Evolutionary conservation across 2,329 filamentous ascomycete genomes (phyloP).

Genomic region (Massarina eburnea): DNA sequence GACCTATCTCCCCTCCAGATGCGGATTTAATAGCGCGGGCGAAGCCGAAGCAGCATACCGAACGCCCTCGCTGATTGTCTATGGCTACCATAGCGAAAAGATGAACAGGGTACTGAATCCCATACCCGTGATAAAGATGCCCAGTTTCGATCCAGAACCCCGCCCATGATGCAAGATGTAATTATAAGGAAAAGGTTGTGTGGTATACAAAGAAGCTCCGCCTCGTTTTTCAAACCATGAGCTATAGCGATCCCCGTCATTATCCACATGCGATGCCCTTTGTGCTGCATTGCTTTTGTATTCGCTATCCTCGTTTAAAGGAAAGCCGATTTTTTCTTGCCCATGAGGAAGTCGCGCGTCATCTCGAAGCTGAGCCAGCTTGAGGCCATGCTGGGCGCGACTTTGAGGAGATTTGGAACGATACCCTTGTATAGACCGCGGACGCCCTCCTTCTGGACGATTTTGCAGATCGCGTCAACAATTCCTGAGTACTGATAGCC

Average conservation of each 20-base stretch:
- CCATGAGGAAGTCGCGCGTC: constrained; percentile 81
- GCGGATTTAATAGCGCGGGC: neutral
- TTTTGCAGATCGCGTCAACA: constrained; percentile 77
- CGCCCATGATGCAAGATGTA: neutral
- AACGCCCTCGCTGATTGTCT: neutral
- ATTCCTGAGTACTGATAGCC: constrained; percentile 93
- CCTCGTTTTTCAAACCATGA: neutral
- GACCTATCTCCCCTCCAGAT: neutral
- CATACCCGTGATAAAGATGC: neutral
- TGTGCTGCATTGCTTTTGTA: neutral
- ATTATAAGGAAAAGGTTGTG: neutral
- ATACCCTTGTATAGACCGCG: constrained; percentile 94
- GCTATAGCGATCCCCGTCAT: neutral
- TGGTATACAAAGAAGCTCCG: neutral
- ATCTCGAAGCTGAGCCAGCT: constrained; percentile 98
- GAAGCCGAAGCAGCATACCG: constrained; percentile 1
- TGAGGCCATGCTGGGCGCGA: constrained; percentile 97
- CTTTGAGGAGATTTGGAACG: constrained; percentile 91
- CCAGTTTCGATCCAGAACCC: neutral
- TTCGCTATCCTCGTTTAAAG: constrained; percentile 25
- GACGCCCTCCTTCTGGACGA: constrained; percentile 80
- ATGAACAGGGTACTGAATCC: neutral
- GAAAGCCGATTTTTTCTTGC: constrained; percentile 32
- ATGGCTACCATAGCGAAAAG: neutral
- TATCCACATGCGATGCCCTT: neutral